A percentile compares a stretch with the other conserved stretches of the same genome.
Evolutionary conservation across 345 rosid species (phyloP).

Genomic region (Cardamine occulta): DNA sequence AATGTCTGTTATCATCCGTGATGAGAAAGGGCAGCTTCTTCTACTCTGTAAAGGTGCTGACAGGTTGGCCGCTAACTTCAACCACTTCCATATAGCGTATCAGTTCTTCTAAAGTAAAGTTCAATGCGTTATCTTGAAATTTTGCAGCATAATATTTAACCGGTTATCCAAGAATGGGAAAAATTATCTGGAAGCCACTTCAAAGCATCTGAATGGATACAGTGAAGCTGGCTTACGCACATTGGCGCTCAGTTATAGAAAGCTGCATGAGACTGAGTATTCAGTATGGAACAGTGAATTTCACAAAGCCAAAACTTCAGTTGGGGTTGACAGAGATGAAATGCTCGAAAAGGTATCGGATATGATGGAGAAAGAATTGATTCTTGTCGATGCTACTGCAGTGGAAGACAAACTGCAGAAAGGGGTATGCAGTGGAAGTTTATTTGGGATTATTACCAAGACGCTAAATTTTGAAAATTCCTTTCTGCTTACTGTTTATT

Average conservation of each 20-base stretch:
- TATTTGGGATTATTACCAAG: neutral
- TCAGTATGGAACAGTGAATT: conserved; percentile 57
- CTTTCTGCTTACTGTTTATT: conserved; percentile 7
- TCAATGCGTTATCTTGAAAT: conserved; percentile 25
- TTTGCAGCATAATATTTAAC: conserved; percentile 68
- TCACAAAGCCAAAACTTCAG: conserved; percentile 58
- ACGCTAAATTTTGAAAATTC: conserved; percentile 4
- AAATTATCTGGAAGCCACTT: conserved; percentile 53
- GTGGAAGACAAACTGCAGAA: conserved; percentile 83
- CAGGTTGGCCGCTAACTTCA: conserved; percentile 51
- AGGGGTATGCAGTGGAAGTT: conserved; percentile 56
- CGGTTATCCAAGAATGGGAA: conserved; percentile 66
- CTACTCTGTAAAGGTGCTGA: conserved; percentile 90
- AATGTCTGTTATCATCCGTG: conserved; percentile 74
- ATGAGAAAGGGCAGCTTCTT: conserved; percentile 65
- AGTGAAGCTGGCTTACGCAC: conserved; percentile 80
- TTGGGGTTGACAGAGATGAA: conserved; percentile 69
- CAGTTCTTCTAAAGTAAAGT: conserved; percentile 3
- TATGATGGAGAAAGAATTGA: conserved; percentile 68
- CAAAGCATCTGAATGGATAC: conserved; percentile 56
- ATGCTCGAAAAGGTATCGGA: conserved; percentile 67
- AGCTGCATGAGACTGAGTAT: conserved; percentile 54
- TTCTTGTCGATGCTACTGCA: conserved; percentile 66
- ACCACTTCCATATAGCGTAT: conserved; percentile 20
- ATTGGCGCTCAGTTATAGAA: conserved; percentile 64